phyloP scores from a whole-genome alignment of 1,139 yeast genomes.

The Scheffersomyces segobiensis region DNA sequence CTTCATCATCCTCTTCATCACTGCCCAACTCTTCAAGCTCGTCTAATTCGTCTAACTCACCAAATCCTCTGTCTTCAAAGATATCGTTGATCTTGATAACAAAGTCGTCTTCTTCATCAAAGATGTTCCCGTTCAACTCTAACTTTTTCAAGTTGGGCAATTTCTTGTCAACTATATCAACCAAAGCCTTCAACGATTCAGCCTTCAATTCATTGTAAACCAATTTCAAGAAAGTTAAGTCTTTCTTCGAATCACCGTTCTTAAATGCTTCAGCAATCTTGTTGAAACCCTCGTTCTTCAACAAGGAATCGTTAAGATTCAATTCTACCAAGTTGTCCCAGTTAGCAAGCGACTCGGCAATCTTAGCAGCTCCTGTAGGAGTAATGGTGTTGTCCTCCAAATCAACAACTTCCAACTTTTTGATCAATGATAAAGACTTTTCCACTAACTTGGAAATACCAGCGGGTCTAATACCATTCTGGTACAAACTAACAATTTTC shows the following conservation, averaged over 20 bases:
- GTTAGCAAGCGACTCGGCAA: slow-evolving; percentile 63
- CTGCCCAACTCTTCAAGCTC: slow-evolving; percentile 90
- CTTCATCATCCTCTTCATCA: slow-evolving; percentile 79
- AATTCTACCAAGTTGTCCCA: slow-evolving; percentile 63
- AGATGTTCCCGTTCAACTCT: slow-evolving; percentile 91
- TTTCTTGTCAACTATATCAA: slow-evolving; percentile 50
- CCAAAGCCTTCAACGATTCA: slow-evolving; percentile 59
- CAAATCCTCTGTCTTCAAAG: slow-evolving; percentile 73
- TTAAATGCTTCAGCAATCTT: slow-evolving; percentile 50
- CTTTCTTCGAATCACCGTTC: slow-evolving; percentile 31
- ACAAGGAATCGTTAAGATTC: slow-evolving; percentile 84
- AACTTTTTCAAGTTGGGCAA: slow-evolving; percentile 63
- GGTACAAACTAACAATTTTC: slow-evolving; percentile 77
- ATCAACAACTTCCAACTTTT: slow-evolving; percentile 68
- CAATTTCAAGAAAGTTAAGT: slow-evolving; percentile 62
- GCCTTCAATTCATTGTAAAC: slow-evolving; percentile 89
- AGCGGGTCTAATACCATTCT: slow-evolving; percentile 94
- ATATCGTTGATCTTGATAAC: slow-evolving; percentile 41
- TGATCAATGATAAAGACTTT: slow-evolving; percentile 68
- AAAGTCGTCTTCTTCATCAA: slow-evolving; percentile 49
- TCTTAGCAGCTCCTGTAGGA: slow-evolving; percentile 56
- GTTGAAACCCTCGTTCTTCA: slow-evolving; percentile 74
- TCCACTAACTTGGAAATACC: slow-evolving; percentile 77
- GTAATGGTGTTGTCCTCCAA: slow-evolving; percentile 96
- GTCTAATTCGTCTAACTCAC: slow-evolving; percentile 87